These are phyloP conservation scores for Paramecium pentaurelia DNA, from an alignment of 73 alveolate species.

Conservation along the genomic window DNA sequence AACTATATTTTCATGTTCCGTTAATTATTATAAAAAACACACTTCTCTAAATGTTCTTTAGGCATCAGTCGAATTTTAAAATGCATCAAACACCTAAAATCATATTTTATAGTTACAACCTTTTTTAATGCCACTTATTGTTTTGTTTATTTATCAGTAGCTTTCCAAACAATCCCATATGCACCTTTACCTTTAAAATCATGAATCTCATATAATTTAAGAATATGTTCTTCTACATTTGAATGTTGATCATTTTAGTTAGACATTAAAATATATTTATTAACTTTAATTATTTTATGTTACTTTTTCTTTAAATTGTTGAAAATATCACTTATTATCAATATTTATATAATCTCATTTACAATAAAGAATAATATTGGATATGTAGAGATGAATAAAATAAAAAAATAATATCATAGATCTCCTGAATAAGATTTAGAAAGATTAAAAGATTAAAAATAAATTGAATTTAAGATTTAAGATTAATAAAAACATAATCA, in stretches of 20 bases:
- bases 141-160: conserved; percentile 68
- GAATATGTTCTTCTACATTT: conserved; percentile 26
- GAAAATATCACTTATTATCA: background rate
- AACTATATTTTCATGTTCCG: conserved; percentile 78
- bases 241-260: background rate
- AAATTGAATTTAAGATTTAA: background rate
- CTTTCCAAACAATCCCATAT: conserved; percentile 72
- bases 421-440: background rate
- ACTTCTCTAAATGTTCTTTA: conserved; percentile 88
- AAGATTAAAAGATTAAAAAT: background rate
- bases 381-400: background rate
- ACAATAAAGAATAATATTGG: background rate
- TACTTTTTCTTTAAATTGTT: background rate
- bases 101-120: background rate
- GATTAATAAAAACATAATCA: background rate
- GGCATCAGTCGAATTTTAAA: conserved; percentile 71
- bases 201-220: conserved; percentile 15
- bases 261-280: conserved; percentile 1
- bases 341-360: background rate
- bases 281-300: background rate
- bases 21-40: conserved; percentile 64
- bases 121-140: conserved; percentile 68
- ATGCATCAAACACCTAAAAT: conserved; percentile 64
- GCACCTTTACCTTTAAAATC: conserved; percentile 68
- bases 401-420: background rate